Percentiles rank a stretch among this genome's conserved stretches.
phyloP scores from a whole-genome alignment of 495 filamentous ascomycete genomes.

The Daldinia bambusicola region DNA sequence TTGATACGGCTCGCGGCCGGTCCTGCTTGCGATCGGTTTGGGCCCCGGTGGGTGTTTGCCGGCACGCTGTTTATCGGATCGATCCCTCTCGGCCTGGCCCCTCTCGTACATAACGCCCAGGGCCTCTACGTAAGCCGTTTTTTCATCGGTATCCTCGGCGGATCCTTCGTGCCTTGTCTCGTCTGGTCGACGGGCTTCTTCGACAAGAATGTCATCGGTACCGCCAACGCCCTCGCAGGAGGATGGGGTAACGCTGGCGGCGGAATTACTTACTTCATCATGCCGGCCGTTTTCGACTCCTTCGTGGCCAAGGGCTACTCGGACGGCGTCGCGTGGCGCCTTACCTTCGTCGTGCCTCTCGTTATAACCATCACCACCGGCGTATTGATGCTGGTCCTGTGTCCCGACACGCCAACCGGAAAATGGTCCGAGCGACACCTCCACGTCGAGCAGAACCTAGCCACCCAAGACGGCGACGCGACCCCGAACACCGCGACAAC shows the following conservation, averaged over 20 bases:
- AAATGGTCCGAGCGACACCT: constrained; percentile 80
- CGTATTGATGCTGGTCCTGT: constrained; percentile 75
- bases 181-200: constrained; percentile 97
- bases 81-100: constrained; percentile 86
- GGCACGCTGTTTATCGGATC: constrained; percentile 76
- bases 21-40: constrained; percentile 84
- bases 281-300: constrained; percentile 91
- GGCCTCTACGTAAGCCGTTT: constrained; percentile 85
- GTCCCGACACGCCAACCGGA: constrained; percentile 86
- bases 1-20: constrained; percentile 85
- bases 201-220: constrained; percentile 94
- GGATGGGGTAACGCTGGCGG: constrained; percentile 93
- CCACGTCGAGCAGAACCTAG: constrained; percentile 57
- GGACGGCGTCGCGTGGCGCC: constrained; percentile 79
- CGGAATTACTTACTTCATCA: constrained; percentile 88
- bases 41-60: constrained; percentile 84
- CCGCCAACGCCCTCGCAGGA: constrained; percentile 86
- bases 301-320: constrained; percentile 71
- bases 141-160: constrained; percentile 93
- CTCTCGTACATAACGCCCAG: constrained; percentile 72
- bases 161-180: constrained; percentile 91
- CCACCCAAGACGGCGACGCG: constrained; percentile 53
- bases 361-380: constrained; percentile 74
- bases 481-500: constrained; percentile 1
- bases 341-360: constrained; percentile 85